Evolutionary conservation across 495 filamentous ascomycete genomes (phyloP).

Genomic region (Patellaria atrata): DNA sequence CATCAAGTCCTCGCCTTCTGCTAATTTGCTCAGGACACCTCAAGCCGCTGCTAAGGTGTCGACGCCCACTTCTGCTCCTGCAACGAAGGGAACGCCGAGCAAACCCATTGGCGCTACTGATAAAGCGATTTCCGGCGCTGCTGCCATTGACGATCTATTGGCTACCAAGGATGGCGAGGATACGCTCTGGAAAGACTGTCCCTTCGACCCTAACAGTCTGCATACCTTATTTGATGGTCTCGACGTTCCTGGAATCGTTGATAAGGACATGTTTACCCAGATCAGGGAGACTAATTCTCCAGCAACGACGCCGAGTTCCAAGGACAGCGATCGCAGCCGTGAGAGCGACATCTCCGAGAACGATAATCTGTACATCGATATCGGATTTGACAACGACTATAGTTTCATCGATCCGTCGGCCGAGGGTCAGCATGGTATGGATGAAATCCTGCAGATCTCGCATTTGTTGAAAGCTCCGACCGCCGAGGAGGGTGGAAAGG

Average conservation of each 20-base stretch:
- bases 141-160: too few species aligned
- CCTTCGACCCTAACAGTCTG: background rate
- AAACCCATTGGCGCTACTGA: constrained; percentile 4
- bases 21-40: constrained; percentile 15
- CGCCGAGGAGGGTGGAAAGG: too few species aligned
- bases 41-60: constrained; percentile 13
- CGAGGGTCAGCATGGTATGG: too few species aligned
- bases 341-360: constrained; percentile 18
- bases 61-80: constrained; percentile 15
- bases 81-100: constrained; percentile 10
- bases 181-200: background rate
- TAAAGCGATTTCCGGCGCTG: too few species aligned
- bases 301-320: constrained; percentile 5
- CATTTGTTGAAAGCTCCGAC: too few species aligned
- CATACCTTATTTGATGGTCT: constrained; percentile 10
- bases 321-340: constrained; percentile 13
- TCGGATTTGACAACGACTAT: constrained; percentile 9
- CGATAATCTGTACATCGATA: constrained; percentile 15
- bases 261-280: too few species aligned
- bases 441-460: too few species aligned
- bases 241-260: constrained; percentile 6
- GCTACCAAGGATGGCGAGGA: too few species aligned
- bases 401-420: too few species aligned
- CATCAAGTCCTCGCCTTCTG: constrained; percentile 15
- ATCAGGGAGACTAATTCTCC: too few species aligned